These are phyloP conservation scores for Hirschfeldia incana DNA, from an alignment of 345 rosid genomes.

Conservation along the genomic window DNA sequence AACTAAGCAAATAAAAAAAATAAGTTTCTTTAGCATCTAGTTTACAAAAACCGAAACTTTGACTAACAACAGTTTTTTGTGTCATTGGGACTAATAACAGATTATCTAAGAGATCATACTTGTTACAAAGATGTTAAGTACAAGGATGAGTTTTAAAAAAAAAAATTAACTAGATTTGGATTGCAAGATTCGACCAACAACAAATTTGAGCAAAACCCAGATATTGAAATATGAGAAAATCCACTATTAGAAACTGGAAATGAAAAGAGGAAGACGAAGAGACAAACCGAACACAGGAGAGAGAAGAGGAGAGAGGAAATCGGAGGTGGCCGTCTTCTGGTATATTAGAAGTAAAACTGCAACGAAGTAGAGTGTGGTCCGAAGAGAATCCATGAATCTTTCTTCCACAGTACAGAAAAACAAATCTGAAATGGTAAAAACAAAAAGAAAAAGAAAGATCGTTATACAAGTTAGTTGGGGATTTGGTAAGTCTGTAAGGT, in stretches of 20 bases:
- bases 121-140: not conserved
- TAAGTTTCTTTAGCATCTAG: not conserved
- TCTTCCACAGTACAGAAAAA: not conserved
- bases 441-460: not conserved
- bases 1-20: not conserved
- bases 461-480: constrained; percentile 3
- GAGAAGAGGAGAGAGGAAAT: constrained; percentile 46
- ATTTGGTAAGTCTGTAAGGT: constrained; percentile 29
- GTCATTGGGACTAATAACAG: not conserved
- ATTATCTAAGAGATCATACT: not conserved
- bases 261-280: constrained; percentile 4
- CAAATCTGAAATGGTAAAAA: not conserved
- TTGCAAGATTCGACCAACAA: not conserved
- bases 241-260: not conserved
- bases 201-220: constrained; percentile 12
- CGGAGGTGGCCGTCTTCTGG: constrained; percentile 37
- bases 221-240: no score
- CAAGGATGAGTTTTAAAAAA: not conserved
- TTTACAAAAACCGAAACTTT: not conserved
- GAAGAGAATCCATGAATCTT: constrained; percentile 38
- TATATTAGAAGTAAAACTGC: constrained; percentile 31
- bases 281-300: constrained; percentile 44
- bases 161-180: not conserved
- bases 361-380: constrained; percentile 24
- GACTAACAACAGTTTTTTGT: not conserved